Evolutionary conservation across 2,329 filamentous ascomycete genomes (phyloP).

Genomic region (Clarireedia sp.): DNA sequence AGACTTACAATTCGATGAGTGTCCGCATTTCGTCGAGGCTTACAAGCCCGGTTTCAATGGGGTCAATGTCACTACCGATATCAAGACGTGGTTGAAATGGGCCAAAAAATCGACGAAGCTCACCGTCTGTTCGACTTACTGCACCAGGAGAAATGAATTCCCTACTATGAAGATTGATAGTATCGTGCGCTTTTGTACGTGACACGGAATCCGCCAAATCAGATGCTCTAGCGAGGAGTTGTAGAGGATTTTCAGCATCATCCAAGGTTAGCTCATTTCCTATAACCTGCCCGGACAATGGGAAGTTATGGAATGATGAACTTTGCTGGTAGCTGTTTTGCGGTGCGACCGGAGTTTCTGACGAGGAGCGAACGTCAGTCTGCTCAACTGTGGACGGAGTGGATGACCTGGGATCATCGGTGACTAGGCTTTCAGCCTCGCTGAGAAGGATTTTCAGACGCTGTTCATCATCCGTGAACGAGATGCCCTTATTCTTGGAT

Average conservation of each 20-base stretch:
- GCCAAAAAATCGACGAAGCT: slow-evolving; percentile 59
- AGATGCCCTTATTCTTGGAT: slow-evolving; percentile 34
- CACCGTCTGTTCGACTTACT: slow-evolving; percentile 27
- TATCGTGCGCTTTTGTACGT: not conserved
- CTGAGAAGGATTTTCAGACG: slow-evolving; percentile 44
- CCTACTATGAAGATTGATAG: not conserved
- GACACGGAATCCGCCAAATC: slow-evolving; percentile 39
- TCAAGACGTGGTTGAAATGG: slow-evolving; percentile 57
- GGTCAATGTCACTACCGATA: slow-evolving; percentile 55
- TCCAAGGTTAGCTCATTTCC: slow-evolving; percentile 53
- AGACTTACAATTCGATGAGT: slow-evolving; percentile 54
- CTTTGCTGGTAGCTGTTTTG: not conserved
- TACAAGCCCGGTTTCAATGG: slow-evolving; percentile 61
- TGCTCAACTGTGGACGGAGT: not conserved
- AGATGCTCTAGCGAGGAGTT: slow-evolving; percentile 64
- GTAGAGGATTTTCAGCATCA: slow-evolving; percentile 67
- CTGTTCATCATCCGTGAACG: slow-evolving; percentile 35
- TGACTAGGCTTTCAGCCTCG: slow-evolving; percentile 37
- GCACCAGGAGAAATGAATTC: not conserved
- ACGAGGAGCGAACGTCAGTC: not conserved
- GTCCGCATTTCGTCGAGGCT: slow-evolving; percentile 56
- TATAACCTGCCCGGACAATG: not conserved
- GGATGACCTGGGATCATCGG: slow-evolving; percentile 18
- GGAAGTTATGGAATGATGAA: not conserved
- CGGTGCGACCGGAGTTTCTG: not conserved